Evolutionary conservation across 306 rosid genomes (phyloP).

Genomic region (Coriaria nepalensis): DNA sequence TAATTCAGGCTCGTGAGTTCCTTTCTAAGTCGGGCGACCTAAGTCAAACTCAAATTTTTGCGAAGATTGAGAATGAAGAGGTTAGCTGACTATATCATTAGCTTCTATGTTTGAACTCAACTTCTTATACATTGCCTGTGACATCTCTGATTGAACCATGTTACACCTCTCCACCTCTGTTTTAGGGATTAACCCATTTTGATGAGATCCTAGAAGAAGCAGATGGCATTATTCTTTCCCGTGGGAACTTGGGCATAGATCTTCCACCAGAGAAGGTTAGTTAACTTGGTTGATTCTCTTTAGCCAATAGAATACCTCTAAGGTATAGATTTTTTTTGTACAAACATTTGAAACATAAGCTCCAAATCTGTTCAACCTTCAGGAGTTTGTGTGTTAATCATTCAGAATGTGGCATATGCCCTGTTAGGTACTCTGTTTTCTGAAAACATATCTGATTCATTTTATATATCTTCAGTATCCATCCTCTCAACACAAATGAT

Average conservation of each 20-base stretch:
- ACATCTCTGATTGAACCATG: neutral
- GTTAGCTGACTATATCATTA: conserved; percentile 10
- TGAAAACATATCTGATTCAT: neutral
- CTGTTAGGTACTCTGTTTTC: neutral
- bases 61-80: conserved; percentile 41
- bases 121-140: neutral
- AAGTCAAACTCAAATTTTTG: conserved; percentile 40
- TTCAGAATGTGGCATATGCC: neutral
- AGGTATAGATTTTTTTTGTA: no score
- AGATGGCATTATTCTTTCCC: conserved; percentile 31
- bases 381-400: no score
- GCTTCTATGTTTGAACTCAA: neutral
- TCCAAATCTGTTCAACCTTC: no score
- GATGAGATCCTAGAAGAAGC: conserved; percentile 37
- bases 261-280: conserved; percentile 33
- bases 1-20: conserved; percentile 31
- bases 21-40: conserved; percentile 38
- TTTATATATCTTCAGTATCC: no score
- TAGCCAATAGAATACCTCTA: no score
- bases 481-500: no score
- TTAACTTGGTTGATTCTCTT: neutral
- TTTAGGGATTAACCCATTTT: conserved; percentile 32
- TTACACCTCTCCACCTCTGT: neutral
- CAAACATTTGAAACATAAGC: no score
- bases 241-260: conserved; percentile 37